These are phyloP conservation scores for Crithidia fasciculata DNA, from an alignment of 208 protist species.

Conservation along the genomic window DNA sequence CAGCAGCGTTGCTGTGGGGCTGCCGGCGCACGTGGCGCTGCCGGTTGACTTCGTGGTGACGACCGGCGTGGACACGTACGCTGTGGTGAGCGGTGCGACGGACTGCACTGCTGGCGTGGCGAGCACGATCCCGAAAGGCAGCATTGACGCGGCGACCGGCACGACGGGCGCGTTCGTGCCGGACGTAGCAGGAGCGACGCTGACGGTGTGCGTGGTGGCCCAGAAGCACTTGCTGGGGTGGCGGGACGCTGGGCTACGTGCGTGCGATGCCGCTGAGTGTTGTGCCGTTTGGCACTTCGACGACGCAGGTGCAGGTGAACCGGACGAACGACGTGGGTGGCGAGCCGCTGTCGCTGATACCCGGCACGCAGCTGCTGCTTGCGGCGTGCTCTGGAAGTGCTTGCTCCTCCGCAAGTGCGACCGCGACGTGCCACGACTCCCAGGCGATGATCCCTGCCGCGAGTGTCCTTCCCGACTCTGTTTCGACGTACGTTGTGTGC, in stretches of 20 bases:
- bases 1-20: neutral
- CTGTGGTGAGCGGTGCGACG: neutral
- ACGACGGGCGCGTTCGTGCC: constrained; percentile 34
- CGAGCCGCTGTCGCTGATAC: constrained; percentile 20
- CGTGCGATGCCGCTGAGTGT: too few species aligned
- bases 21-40: neutral
- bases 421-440: constrained; percentile 24
- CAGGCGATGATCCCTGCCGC: constrained; percentile 40
- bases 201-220: constrained; percentile 4
- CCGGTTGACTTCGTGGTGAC: neutral
- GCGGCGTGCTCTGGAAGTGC: constrained; percentile 32
- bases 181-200: neutral
- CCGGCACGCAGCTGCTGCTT: constrained; percentile 41
- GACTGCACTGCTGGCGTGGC: constrained; percentile 21
- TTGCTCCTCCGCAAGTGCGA: constrained; percentile 28
- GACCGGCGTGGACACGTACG: neutral
- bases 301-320: constrained; percentile 18
- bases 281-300: too few species aligned
- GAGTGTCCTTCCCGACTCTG: constrained; percentile 15
- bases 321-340: constrained; percentile 48
- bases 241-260: too few species aligned
- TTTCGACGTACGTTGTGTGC: constrained; percentile 56
- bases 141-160: constrained; percentile 26
- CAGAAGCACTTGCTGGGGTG: constrained; percentile 7
- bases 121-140: constrained; percentile 42